Evolutionary conservation across 768 basidiomycete genomes (phyloP).

Genomic region (Tephrocybe sp.): DNA sequence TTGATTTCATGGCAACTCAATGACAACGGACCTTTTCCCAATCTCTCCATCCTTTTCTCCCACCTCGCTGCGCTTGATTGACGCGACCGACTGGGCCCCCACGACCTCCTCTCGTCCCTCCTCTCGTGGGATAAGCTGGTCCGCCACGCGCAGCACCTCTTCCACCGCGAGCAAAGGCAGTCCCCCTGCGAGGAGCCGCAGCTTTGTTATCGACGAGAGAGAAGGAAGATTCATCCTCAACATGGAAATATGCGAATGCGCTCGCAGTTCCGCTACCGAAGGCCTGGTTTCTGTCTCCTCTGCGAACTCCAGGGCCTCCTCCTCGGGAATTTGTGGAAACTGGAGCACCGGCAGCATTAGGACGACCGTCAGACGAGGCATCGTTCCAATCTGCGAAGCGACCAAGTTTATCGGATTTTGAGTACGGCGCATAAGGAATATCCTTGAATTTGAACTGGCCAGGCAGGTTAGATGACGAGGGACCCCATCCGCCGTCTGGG

Average conservation of each 20-base stretch:
- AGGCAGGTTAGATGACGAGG: constrained; percentile 75
- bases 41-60: constrained; percentile 83
- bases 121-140: constrained; percentile 37
- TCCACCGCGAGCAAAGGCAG: constrained; percentile 52
- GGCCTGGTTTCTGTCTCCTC: constrained; percentile 77
- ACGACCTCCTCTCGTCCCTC: constrained; percentile 42
- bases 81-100: constrained; percentile 44
- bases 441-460: constrained; percentile 97
- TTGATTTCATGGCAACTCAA: too few species aligned
- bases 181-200: constrained; percentile 67
- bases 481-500: constrained; percentile 93
- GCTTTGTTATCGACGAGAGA: constrained; percentile 92
- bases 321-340: constrained; percentile 48
- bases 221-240: constrained; percentile 96
- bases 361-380: constrained; percentile 59
- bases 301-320: constrained; percentile 49
- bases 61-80: constrained; percentile 46
- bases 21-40: constrained; percentile 79
- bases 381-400: constrained; percentile 99
- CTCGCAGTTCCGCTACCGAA: constrained; percentile 89
- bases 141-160: constrained; percentile 52
- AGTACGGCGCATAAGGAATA: constrained; percentile 97
- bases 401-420: constrained; percentile 97
- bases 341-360: constrained; percentile 47
- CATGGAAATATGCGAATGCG: constrained; percentile 96